A percentile compares a stretch with the other conserved stretches of the same genome.
Evolutionary conservation across 768 basidiomycete genomes (phyloP).

Genomic region (Kwoniella dejecticola): DNA sequence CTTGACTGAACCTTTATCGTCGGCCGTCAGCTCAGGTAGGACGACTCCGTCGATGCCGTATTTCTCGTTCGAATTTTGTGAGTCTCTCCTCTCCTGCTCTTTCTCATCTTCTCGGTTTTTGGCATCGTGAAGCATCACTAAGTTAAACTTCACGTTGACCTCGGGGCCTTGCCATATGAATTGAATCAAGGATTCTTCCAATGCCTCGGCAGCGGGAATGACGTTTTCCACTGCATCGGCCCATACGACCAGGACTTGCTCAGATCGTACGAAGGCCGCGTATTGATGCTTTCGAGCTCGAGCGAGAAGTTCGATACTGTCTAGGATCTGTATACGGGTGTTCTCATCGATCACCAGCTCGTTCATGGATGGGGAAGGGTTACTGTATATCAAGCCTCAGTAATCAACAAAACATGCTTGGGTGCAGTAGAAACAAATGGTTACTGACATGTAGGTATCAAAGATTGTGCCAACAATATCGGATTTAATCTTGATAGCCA

Average conservation of each 20-base stretch:
- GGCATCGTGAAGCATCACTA: constrained; percentile 38
- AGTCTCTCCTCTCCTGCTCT: constrained; percentile 17
- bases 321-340: constrained; percentile 82
- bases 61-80: constrained; percentile 22
- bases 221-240: constrained; percentile 75
- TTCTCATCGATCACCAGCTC: constrained; percentile 65
- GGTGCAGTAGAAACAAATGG: constrained; percentile 62
- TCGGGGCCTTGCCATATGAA: constrained; percentile 68
- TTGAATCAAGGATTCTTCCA: constrained; percentile 72
- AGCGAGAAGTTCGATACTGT: constrained; percentile 73
- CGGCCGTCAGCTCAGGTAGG: constrained; percentile 23
- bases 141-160: constrained; percentile 40
- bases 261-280: constrained; percentile 82
- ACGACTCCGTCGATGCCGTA: constrained; percentile 15
- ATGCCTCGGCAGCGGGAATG: constrained; percentile 61
- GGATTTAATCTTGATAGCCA: constrained; percentile 71
- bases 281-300: constrained; percentile 85
- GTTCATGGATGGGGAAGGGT: constrained; percentile 37
- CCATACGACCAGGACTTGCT: constrained; percentile 83
- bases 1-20: constrained; percentile 31
- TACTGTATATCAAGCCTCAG: constrained; percentile 16
- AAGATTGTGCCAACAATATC: constrained; percentile 50
- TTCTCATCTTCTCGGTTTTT: constrained; percentile 24
- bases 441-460: constrained; percentile 37
- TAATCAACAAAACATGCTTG: neutral